Conservation (phyloP, 2,329 filamentous ascomycete genomes). For the Talaromyces rugulosus region DNA sequence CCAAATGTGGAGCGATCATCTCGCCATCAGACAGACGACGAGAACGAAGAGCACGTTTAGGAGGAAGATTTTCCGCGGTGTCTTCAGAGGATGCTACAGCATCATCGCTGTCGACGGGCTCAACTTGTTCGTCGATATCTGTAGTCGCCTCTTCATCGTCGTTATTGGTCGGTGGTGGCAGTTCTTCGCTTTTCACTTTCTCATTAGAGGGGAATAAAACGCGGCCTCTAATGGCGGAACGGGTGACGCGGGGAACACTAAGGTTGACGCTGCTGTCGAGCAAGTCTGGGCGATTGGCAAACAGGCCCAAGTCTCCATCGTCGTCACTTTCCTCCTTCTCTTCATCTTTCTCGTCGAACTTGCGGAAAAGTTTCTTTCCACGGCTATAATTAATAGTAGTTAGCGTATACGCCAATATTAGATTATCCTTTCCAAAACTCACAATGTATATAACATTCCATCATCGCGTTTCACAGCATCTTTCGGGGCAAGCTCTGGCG, state of each 20-base stretch:
- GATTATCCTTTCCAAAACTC: constrained; percentile 33
- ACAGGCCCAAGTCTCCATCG: constrained; percentile 37
- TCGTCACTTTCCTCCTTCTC: constrained; percentile 36
- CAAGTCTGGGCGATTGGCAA: constrained; percentile 37
- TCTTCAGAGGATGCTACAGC: constrained; percentile 25
- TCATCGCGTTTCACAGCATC: constrained; percentile 51
- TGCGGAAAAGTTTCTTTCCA: constrained; percentile 58
- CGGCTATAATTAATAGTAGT: constrained; percentile 41
- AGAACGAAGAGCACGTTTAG: constrained; percentile 29
- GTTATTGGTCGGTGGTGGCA: constrained; percentile 25
- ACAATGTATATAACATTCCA: constrained; percentile 60
- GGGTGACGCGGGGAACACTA: constrained; percentile 49
- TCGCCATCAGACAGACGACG: constrained; percentile 22
- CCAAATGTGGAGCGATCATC: constrained; percentile 19
- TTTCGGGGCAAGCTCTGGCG: constrained; percentile 45
- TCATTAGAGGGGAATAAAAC: constrained; percentile 54
- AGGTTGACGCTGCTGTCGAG: constrained; percentile 26
- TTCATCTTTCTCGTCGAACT: constrained; percentile 42
- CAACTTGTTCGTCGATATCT: constrained; percentile 47
- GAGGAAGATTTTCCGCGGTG: constrained; percentile 12
- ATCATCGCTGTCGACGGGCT: constrained; percentile 16
- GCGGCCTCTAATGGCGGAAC: constrained; percentile 56
- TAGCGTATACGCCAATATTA: constrained; percentile 22
- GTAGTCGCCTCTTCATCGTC: constrained; percentile 52
- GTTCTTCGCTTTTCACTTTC: constrained; percentile 35